Evolutionary conservation across 345 rosid genomes (phyloP), one percentile per base, ranked within the genome.

Genomic region (Pugionium dolabratum): DNA sequence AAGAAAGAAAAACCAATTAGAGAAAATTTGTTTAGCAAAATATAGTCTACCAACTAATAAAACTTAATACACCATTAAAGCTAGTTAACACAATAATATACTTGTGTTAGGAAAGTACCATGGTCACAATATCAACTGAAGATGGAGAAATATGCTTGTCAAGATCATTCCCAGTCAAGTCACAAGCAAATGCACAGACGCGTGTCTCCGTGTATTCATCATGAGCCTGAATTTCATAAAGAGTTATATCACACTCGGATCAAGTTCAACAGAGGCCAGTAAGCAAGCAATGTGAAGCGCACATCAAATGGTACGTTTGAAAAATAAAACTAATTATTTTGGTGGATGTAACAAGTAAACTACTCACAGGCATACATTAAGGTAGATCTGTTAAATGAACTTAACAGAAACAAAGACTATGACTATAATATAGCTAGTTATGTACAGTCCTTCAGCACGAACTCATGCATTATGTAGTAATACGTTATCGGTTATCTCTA

Each of bases 61-160:
- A 41, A 42, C 51, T 32, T 11, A n/a, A 41, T 8, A 53, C 43
- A 25, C 5, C 6, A 9, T 5, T 29, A 56, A 37, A 30, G 10
- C 5, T 42, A 51, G 41, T 33, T 10, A 39, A 25, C 52, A 39
- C 35, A 45, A 2, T 29, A n/a, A 25, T 37, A 46, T 36, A 43
- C 1, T 35, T 29, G 42, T 36, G 45, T 66, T 52, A 9, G 43
- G 57, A 71, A 69, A 76, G 65, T 90, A 93, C 97, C 98, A 90
- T 88, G 70, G 94, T 93, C 66, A 90, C 96, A 65, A 88, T 78
- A 75, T 93, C 92, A 43, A 93, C 67, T 60, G 98, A 87, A 48
- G 92, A 70, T 46, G 98, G 84, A 74, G 89, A 70, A 51, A 93
- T 80, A 58, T 84, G 86, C 68, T 78, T 69, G 83, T 75, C 82